Base-by-base conservation (phyloP, 768 basidiomycete species). In the Hygrophoropsis aurantiaca region DNA sequence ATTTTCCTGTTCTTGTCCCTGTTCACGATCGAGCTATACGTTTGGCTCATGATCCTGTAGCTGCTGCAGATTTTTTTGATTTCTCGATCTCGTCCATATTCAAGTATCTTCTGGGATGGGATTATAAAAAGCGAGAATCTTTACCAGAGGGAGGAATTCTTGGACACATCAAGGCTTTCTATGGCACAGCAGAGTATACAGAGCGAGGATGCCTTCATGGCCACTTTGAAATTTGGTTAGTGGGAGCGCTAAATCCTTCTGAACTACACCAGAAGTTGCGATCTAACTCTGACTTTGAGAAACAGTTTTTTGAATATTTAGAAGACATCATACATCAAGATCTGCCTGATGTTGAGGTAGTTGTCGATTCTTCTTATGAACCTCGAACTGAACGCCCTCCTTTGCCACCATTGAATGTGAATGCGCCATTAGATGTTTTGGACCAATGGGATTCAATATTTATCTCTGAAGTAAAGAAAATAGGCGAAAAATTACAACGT, bases 61-160 rank as follows among this genome's bases (percentile, higher is more conserved):
- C 65, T 2, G 69, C 63, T 18, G 62, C 62, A 1, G 58, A 68
- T 5, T 68, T 68, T 41, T 70, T 60, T 53, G 53, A 64, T 4
- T 65, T 64, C 44, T 50, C 36, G 10, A 51, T 67, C 4, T 3
- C 23, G 0, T 47, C 43, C 11, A 49, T 65, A 18, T 65, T 71
- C 37, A 23, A 57, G 19, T 49, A 60, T 53, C 39, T 64, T 3
- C 45, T 62, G 24, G 62, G 60, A 1, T 69, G 65, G 64, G 55
- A 69, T 41, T 60, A 51, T 48, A 24, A 54, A 5, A 7, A 6
- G 6, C 37, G n/a, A n/a, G n/a, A 33, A 3, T n/a, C 33, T 15
- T 47, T 37, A 19, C 49, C 21, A 6, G 19, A 24, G 11, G 68
- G 67, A 19, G 61, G 65, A 1, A 48, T 70, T n/a, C 48, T 70